Conservation (phyloP, 23 red algal species). For the Gracilaria vermiculophylla region DNA sequence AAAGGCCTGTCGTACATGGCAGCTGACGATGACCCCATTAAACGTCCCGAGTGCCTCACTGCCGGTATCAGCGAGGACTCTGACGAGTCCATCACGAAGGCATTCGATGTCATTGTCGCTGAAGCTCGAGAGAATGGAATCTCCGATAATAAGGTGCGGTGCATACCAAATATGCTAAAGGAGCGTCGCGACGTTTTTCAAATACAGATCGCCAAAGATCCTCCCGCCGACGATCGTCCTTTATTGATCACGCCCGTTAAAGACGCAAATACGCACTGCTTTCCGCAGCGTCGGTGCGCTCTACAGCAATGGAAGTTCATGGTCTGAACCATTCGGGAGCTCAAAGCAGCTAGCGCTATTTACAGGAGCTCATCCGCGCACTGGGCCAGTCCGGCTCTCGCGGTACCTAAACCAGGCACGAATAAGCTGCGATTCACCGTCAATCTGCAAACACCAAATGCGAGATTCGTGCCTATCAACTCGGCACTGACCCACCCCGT, state of each 20-base stretch:
- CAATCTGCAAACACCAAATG: neutral
- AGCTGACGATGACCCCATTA: conserved; percentile 1
- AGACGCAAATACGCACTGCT: neutral
- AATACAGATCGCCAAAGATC: neutral
- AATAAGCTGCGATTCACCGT: conserved; percentile 19
- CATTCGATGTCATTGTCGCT: neutral
- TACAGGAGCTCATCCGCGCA: neutral
- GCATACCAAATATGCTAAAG: neutral
- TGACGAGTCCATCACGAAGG: neutral
- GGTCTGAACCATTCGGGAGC: neutral
- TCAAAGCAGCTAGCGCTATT: neutral
- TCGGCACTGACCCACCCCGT: conserved; percentile 15
- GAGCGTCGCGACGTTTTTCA: conserved; percentile 9
- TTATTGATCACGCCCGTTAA: neutral
- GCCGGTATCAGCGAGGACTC: conserved; percentile 10
- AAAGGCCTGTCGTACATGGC: neutral
- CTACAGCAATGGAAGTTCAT: neutral
- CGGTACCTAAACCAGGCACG: neutral
- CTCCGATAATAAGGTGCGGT: neutral
- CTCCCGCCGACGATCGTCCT: conserved; percentile 3
- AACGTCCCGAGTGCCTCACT: neutral
- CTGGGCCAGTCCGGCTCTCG: conserved; percentile 10
- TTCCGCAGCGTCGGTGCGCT: neutral
- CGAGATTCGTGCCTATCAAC: neutral
- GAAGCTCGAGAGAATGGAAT: conserved; percentile 1